Evolutionary conservation across 2,329 filamentous ascomycete genomes (phyloP).

Genomic region (Arthrobotrys pseudoclavata): DNA sequence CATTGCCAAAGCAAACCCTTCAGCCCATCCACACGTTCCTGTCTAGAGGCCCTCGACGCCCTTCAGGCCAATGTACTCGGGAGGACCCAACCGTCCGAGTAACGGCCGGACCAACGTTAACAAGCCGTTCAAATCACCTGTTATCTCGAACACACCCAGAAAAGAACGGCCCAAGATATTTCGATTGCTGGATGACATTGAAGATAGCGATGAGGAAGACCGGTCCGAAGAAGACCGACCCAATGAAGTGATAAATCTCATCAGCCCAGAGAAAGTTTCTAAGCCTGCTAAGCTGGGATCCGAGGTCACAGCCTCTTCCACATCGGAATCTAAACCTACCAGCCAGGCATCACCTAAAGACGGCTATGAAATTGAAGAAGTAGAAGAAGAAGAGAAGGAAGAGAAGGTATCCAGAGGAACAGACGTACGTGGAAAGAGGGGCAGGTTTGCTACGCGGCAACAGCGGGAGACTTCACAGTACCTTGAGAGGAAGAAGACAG

Average conservation of each 20-base stretch:
- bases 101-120: constrained; percentile 19
- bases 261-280: constrained; percentile 4
- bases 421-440: constrained; percentile 19
- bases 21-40: background rate
- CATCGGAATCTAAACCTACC: constrained; percentile 2
- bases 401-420: background rate
- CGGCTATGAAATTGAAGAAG: constrained; percentile 16
- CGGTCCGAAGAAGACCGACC: background rate
- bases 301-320: too few relatives aligned
- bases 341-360: background rate
- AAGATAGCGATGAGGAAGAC: constrained; percentile 41
- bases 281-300: background rate
- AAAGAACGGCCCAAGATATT: background rate
- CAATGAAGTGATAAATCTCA: constrained; percentile 3
- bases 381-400: background rate
- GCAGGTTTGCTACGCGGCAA: constrained; percentile 34
- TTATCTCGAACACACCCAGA: constrained; percentile 11
- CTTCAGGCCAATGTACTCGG: constrained; percentile 19
- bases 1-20: background rate
- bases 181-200: constrained; percentile 38
- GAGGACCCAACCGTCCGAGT: constrained; percentile 21
- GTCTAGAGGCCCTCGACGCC: too few relatives aligned
- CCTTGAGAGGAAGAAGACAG: constrained; percentile 22
- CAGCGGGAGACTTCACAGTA: constrained; percentile 31
- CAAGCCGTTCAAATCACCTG: constrained; percentile 46